These are phyloP conservation scores for Solanum boliviense DNA, from an alignment of 257 asterid species.

Conservation along the genomic window DNA sequence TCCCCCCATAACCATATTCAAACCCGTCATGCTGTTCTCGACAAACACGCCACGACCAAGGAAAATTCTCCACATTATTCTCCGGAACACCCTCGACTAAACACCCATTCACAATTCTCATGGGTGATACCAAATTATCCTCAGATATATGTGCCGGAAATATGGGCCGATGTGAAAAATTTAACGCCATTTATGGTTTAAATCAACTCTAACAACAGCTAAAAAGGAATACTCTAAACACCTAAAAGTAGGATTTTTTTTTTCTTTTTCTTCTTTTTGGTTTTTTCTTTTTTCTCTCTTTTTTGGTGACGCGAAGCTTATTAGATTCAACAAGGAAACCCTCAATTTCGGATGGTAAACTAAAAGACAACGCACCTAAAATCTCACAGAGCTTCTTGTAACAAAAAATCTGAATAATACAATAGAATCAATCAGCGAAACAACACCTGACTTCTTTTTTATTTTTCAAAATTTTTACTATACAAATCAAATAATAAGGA, in stretches of 20 bases:
- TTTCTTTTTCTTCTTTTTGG: neutral
- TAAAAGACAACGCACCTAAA: slow-evolving; percentile 85
- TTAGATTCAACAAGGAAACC: slow-evolving; percentile 49
- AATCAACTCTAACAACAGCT: neutral
- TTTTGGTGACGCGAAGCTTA: neutral
- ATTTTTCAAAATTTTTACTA: slow-evolving; percentile 1
- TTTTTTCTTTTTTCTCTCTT: neutral
- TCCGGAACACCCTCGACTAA: slow-evolving; percentile 52
- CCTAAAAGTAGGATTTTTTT: neutral
- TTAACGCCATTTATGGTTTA: slow-evolving; percentile 63
- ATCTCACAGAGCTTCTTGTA: slow-evolving; percentile 66
- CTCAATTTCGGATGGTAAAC: slow-evolving; percentile 79
- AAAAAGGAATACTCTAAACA: neutral
- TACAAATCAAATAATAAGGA: slow-evolving; percentile 14
- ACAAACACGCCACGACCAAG: slow-evolving; percentile 18
- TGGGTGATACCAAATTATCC: slow-evolving; percentile 49
- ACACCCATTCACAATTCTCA: slow-evolving; percentile 55
- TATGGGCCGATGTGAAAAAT: slow-evolving; percentile 55
- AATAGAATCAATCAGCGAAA: slow-evolving; percentile 2
- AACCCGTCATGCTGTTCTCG: slow-evolving; percentile 31
- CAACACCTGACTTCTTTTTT: slow-evolving; percentile 1
- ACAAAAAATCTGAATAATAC: slow-evolving; percentile 5
- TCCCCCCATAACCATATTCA: slow-evolving; percentile 19
- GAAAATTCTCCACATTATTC: slow-evolving; percentile 37
- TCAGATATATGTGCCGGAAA: slow-evolving; percentile 49